A percentile compares a stretch with the other conserved stretches of the same genome.
Conservation (phyloP, 2,329 filamentous ascomycete species). For the Dendryphion nanum region DNA sequence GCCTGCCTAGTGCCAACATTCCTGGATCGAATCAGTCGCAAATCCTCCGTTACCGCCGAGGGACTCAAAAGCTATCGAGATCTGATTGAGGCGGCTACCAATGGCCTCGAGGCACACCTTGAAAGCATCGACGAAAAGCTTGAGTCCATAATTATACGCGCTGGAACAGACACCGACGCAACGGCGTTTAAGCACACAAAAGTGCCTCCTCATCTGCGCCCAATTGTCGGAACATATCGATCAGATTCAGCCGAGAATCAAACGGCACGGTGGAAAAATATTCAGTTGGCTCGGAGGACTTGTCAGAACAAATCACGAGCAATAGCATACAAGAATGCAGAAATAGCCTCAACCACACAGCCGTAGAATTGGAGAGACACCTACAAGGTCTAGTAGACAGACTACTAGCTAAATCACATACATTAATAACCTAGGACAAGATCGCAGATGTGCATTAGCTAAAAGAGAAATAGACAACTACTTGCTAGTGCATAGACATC, state of each 20-base stretch:
- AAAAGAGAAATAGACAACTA: constrained; percentile 9
- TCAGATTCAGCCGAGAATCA: constrained; percentile 5
- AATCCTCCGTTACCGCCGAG: constrained; percentile 8
- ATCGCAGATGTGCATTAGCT: constrained; percentile 5
- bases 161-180: constrained; percentile 4
- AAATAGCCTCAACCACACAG: constrained; percentile 6
- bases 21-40: constrained; percentile 8
- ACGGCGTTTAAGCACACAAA: constrained; percentile 11
- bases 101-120: constrained; percentile 13
- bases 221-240: constrained; percentile 10
- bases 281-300: constrained; percentile 1
- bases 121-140: constrained; percentile 13
- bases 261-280: background rate
- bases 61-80: constrained; percentile 11
- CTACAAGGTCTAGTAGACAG: constrained; percentile 8
- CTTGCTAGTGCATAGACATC: constrained; percentile 9
- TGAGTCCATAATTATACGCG: constrained; percentile 3
- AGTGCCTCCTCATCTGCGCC: constrained; percentile 11
- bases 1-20: no score
- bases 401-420: constrained; percentile 6
- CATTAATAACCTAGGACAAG: constrained; percentile 4
- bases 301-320: constrained; percentile 7
- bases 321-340: constrained; percentile 8
- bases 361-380: constrained; percentile 9
- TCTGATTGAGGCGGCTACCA: constrained; percentile 10